Percentiles rank a stretch among this genome's conserved stretches.
Evolutionary conservation across 306 rosid genomes (phyloP).

Genomic region (Gleditsia sinensis): DNA sequence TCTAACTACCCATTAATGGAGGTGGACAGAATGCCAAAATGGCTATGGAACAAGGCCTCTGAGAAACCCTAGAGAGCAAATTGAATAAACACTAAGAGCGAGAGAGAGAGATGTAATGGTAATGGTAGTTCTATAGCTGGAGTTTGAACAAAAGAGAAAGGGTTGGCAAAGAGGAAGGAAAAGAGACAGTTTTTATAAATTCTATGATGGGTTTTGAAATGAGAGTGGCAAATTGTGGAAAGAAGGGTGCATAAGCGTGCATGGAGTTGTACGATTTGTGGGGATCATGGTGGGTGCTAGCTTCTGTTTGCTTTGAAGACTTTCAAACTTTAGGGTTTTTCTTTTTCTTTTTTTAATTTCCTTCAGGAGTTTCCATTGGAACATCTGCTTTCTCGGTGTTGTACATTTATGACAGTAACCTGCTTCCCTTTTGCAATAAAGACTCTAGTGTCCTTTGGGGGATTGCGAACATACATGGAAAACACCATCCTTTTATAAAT

Average conservation of each 20-base stretch:
- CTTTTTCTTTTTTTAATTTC: too few relatives aligned
- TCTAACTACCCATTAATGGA: constrained; percentile 25
- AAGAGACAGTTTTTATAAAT: too few relatives aligned
- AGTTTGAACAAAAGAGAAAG: constrained; percentile 14
- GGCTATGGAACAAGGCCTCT: constrained; percentile 64
- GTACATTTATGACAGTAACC: constrained; percentile 4
- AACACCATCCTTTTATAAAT: too few relatives aligned
- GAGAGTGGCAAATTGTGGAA: constrained; percentile 46
- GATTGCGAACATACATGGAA: too few relatives aligned
- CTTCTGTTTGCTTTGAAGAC: constrained; percentile 19
- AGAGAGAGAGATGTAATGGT: background rate
- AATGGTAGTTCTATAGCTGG: background rate
- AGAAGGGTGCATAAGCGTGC: constrained; percentile 59
- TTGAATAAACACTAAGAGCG: too few relatives aligned
- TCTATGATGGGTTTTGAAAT: constrained; percentile 37
- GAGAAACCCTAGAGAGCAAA: constrained; percentile 62
- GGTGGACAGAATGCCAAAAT: constrained; percentile 93
- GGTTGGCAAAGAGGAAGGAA: constrained; percentile 22
- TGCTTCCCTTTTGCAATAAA: background rate
- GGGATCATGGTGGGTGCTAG: constrained; percentile 31
- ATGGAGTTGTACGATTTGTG: constrained; percentile 47
- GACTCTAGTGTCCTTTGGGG: constrained; percentile 18
- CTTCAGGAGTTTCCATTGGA: background rate
- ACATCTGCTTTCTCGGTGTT: constrained; percentile 3
- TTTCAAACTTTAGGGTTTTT: constrained; percentile 6